Percentiles rank a stretch among this genome's conserved stretches.
These are phyloP conservation scores for Populus pruinosa DNA, from an alignment of 345 rosid genomes.

Conservation along the genomic window DNA sequence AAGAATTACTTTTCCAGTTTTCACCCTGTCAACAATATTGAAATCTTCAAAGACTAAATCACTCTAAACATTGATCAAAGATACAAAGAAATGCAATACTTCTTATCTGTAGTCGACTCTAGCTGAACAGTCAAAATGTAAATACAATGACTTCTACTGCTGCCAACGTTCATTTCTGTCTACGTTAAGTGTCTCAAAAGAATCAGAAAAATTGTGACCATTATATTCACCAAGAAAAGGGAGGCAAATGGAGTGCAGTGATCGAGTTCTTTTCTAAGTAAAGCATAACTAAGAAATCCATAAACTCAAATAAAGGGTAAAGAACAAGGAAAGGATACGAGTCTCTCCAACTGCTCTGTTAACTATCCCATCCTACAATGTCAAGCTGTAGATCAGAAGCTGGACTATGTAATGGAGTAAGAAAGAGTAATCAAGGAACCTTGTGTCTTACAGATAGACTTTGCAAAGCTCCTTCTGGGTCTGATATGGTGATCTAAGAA, in stretches of 20 bases:
- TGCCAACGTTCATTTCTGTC: constrained; percentile 82
- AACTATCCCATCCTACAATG: constrained; percentile 66
- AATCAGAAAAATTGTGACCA: constrained; percentile 1
- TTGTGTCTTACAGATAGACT: constrained; percentile 58
- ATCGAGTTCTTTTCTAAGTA: neutral
- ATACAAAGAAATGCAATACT: constrained; percentile 35
- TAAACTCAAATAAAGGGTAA: neutral
- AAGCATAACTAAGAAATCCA: neutral
- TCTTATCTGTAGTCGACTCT: constrained; percentile 47
- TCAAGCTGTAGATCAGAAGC: constrained; percentile 27
- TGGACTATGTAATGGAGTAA: constrained; percentile 7
- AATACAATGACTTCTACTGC: constrained; percentile 88
- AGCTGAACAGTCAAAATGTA: constrained; percentile 59
- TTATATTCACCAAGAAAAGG: neutral
- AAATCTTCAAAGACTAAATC: constrained; percentile 1
- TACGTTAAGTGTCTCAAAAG: constrained; percentile 29
- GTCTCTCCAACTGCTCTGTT: constrained; percentile 94
- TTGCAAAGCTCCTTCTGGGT: constrained; percentile 60
- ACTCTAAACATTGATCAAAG: neutral
- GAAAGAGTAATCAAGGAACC: constrained; percentile 1
- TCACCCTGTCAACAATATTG: constrained; percentile 37
- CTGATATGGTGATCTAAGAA: constrained; percentile 46
- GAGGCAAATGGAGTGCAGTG: neutral
- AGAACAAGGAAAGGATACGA: constrained; percentile 53
- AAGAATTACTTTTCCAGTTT: constrained; percentile 67